Percentiles rank a stretch among this genome's conserved stretches.
These are phyloP conservation scores for Cavenderia fasciculata DNA, from an alignment of 78 protist species.

Conservation along the genomic window DNA sequence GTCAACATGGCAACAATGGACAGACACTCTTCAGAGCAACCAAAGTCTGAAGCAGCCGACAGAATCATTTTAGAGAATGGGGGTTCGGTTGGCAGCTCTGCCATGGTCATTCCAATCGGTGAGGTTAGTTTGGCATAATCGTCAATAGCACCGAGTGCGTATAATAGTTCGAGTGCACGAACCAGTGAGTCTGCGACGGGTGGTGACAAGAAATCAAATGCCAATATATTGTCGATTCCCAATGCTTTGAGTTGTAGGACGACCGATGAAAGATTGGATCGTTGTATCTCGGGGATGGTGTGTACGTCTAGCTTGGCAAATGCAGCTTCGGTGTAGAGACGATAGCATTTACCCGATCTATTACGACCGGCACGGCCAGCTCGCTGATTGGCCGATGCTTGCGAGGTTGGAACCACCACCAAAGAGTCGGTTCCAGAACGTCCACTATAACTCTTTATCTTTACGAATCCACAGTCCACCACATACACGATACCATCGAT, in stretches of 20 bases:
- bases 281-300: slow-evolving; percentile 98
- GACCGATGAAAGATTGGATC: slow-evolving; percentile 89
- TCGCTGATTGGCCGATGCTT: slow-evolving; percentile 94
- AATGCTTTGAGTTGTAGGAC: slow-evolving; percentile 94
- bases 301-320: slow-evolving; percentile 88
- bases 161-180: slow-evolving; percentile 78
- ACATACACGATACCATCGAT: slow-evolving; percentile 95
- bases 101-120: slow-evolving; percentile 87
- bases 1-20: slow-evolving; percentile 87
- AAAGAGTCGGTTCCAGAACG: slow-evolving; percentile 92
- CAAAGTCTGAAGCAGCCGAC: slow-evolving; percentile 56
- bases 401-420: slow-evolving; percentile 83
- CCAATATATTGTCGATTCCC: slow-evolving; percentile 90
- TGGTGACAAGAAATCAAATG: slow-evolving; percentile 91
- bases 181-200: slow-evolving; percentile 81
- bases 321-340: slow-evolving; percentile 94
- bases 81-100: slow-evolving; percentile 91
- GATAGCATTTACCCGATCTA: slow-evolving; percentile 96
- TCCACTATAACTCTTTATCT: slow-evolving; percentile 88
- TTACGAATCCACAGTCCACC: slow-evolving; percentile 95
- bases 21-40: slow-evolving; percentile 82
- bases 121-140: slow-evolving; percentile 62
- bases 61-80: slow-evolving; percentile 73
- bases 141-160: slow-evolving; percentile 91
- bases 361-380: slow-evolving; percentile 99